Evolutionary conservation across 768 basidiomycete genomes (phyloP).

Genomic region (Phaeotremella skinneri): DNA sequence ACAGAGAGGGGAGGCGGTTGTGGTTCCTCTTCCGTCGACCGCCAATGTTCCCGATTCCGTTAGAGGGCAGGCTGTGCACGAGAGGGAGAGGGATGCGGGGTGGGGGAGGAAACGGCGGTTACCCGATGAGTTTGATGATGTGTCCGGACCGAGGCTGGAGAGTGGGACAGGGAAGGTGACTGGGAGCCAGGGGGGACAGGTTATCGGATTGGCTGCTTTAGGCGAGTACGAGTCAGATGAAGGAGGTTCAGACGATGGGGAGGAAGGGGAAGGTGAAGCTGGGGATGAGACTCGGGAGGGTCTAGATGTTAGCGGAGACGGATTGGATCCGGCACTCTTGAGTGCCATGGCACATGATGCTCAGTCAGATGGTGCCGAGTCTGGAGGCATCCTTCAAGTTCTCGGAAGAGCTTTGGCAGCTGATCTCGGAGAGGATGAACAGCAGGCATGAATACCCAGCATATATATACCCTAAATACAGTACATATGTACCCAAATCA

Average conservation of each 20-base stretch:
- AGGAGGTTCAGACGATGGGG: conserved; percentile 58
- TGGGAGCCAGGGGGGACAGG: not conserved
- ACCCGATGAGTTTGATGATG: not conserved
- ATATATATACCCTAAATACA: conserved; percentile 1
- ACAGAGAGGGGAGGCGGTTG: conserved; percentile 59
- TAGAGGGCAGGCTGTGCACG: not conserved
- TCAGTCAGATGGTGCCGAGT: conserved; percentile 8
- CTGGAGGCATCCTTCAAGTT: conserved; percentile 11
- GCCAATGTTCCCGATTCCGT: conserved; percentile 46
- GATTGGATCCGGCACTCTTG: not conserved
- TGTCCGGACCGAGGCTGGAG: conserved; percentile 5
- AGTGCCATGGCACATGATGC: too few species aligned
- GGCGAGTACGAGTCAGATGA: conserved; percentile 42
- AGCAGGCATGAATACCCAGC: not conserved
- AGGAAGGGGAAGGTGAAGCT: conserved; percentile 54
- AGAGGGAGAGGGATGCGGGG: conserved; percentile 13
- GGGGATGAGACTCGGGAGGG: conserved; percentile 13
- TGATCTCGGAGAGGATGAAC: conserved; percentile 16
- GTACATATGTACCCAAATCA: too few species aligned
- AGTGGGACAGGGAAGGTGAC: not conserved
- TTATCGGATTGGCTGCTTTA: conserved; percentile 23
- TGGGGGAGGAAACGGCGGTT: conserved; percentile 11
- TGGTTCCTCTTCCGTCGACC: conserved; percentile 51
- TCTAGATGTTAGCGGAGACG: conserved; percentile 2
- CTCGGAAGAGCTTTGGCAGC: conserved; percentile 18